Base-by-base conservation (phyloP, 78 protist genomes). In the Dictyostelium brefeldianum region DNA sequence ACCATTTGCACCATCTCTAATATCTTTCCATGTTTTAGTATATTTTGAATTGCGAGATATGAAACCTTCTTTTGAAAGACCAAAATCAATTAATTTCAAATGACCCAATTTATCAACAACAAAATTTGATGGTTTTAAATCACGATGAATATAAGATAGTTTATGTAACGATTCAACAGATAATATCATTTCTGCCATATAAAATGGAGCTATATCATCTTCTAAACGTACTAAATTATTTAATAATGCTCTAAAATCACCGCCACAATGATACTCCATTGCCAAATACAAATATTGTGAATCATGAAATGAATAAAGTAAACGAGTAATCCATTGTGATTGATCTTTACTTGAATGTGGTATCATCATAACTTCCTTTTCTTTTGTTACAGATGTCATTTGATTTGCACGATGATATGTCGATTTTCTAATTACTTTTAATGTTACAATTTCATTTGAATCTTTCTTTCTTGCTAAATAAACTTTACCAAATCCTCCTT, bases 51-150 rank as follows among this genome's bases (percentile, higher is more conserved):
- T 75, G 29, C 84, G 50, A 22, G 71, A 64, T n/a, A 87, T 65
- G 75, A 95, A 85, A 25, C 96, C 96, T 41, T 95, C 92, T 50
- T 97, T 96, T 11, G 98, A 87, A 2, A 98, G 94, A 20, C 99
- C 99, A 57, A 98, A 98, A 80, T 98, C 99, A 22, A 98, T 89
- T 6, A 98, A 80, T 77, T 97, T 97, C 15, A 98, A 15, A 71
- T 98, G 99, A 0, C 99, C 99, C 7, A 46, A n/a, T 14, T 53
- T 48, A 67, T 80, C 96, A 11, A 98, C 84, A 6, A 98, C 98
- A 25, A 98, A 81, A 80, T 98, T 98, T 0, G 96, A 97, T 12
- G 99, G 99, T 46, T 98, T 98, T 29, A 98, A 48, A 77, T 98
- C 99, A 12, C 99, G 59, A 80, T 98, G 98, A 17, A 98, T 41